A percentile compares a stretch with the other conserved stretches of the same genome.
Evolutionary conservation across 108 stramenopile genomes (phyloP).

Genomic region (Skeletonema grethae): DNA sequence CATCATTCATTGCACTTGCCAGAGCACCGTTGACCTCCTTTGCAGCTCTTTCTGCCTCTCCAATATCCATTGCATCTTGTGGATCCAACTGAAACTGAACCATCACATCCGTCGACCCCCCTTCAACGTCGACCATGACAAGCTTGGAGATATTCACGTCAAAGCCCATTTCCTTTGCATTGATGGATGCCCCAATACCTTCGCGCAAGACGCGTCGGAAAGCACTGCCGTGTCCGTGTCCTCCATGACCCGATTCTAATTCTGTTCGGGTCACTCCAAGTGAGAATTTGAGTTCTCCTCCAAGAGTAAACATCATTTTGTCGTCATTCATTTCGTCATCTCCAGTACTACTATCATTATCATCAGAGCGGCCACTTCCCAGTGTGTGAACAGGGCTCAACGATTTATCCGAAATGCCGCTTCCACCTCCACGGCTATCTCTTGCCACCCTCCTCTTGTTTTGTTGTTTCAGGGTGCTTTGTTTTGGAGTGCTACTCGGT

Average conservation of each 20-base stretch:
- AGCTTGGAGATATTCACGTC: slow-evolving; percentile 59
- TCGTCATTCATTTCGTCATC: slow-evolving; percentile 12
- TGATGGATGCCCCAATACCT: slow-evolving; percentile 55
- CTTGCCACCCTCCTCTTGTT: slow-evolving; percentile 23
- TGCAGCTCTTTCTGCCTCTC: slow-evolving; percentile 52
- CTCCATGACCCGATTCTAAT: slow-evolving; percentile 49
- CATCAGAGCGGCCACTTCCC: slow-evolving; percentile 6
- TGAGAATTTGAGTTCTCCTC: slow-evolving; percentile 68
- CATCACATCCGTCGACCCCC: slow-evolving; percentile 56
- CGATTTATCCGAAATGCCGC: slow-evolving; percentile 40
- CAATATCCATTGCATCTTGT: slow-evolving; percentile 38
- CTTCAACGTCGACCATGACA: slow-evolving; percentile 58
- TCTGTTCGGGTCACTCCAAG: slow-evolving; percentile 64
- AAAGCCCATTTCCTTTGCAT: slow-evolving; percentile 53
- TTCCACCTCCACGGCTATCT: slow-evolving; percentile 39
- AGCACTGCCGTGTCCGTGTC: slow-evolving; percentile 32
- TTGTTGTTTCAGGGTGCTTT: background rate
- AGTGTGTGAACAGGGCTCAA: slow-evolving; percentile 22
- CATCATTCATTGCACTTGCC: slow-evolving; percentile 74
- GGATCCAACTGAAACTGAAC: slow-evolving; percentile 63
- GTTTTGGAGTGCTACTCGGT: too few species aligned
- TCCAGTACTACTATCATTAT: background rate
- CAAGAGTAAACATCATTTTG: slow-evolving; percentile 47
- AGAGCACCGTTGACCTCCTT: slow-evolving; percentile 66
- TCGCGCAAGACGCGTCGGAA: slow-evolving; percentile 60